phyloP scores from a whole-genome alignment of 2,329 filamentous ascomycete species.

The Xylariaceae sp. region DNA sequence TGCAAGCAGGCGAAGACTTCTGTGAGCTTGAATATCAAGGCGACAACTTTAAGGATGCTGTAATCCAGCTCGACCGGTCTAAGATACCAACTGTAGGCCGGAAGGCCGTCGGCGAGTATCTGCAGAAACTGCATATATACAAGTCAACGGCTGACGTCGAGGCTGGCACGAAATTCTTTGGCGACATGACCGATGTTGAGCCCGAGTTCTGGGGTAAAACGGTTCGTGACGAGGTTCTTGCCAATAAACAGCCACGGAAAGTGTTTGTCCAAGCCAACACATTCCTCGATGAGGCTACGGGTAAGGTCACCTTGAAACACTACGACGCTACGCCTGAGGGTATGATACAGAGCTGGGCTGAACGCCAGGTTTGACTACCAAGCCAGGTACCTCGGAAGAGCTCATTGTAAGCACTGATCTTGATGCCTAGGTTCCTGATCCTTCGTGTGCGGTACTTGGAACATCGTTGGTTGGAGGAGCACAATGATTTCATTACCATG shows the following conservation, averaged over 20 bases:
- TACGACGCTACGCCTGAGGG: constrained; percentile 79
- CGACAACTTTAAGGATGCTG: constrained; percentile 74
- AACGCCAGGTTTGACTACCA: constrained; percentile 46
- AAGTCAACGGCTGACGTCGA: constrained; percentile 84
- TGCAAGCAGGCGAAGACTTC: constrained; percentile 81
- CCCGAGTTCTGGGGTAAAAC: constrained; percentile 77
- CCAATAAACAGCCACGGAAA: constrained; percentile 77
- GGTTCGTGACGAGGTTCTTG: constrained; percentile 70
- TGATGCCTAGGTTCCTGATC: background rate
- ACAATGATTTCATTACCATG: background rate
- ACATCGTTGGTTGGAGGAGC: background rate
- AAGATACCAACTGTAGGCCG: constrained; percentile 84
- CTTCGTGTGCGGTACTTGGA: background rate
- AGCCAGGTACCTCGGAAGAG: background rate
- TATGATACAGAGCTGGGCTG: constrained; percentile 78
- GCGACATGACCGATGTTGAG: constrained; percentile 76
- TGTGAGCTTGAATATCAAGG: constrained; percentile 71
- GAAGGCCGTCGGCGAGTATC: constrained; percentile 74
- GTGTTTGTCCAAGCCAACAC: constrained; percentile 96
- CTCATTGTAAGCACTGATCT: constrained; percentile 1
- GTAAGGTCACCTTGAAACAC: constrained; percentile 73
- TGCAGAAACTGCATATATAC: constrained; percentile 89
- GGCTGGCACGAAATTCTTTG: constrained; percentile 73
- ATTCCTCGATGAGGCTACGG: constrained; percentile 61
- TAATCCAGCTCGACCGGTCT: constrained; percentile 74